These are phyloP conservation scores for Cenchrus americanus DNA, from an alignment of 176 grass and related monocot species.

Conservation along the genomic window DNA sequence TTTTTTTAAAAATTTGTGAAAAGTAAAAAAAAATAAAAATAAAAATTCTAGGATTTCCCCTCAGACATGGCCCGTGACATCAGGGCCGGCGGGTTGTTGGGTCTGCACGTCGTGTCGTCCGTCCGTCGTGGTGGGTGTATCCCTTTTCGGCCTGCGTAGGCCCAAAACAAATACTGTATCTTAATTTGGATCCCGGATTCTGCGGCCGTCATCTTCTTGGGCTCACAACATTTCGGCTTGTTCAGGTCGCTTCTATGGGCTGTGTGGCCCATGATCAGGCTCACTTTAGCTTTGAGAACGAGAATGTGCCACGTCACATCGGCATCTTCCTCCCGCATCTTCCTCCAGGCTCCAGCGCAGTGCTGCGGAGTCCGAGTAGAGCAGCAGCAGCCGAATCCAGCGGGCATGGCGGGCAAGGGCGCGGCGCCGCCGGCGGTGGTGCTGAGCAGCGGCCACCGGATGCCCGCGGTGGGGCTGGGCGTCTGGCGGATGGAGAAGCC, in stretches of 20 bases:
- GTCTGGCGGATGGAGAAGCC: constrained; percentile 88
- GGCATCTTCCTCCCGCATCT: not conserved
- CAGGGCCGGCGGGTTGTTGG: too few relatives aligned
- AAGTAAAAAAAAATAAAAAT: too few relatives aligned
- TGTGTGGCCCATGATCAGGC: not conserved
- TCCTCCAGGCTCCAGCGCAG: not conserved
- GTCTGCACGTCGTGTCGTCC: too few relatives aligned
- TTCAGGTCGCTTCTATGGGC: not conserved
- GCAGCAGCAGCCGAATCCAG: not conserved
- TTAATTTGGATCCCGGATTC: too few relatives aligned
- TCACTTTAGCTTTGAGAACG: not conserved
- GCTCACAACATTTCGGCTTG: not conserved
- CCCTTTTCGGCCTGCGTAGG: too few relatives aligned
- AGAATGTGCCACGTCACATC: not conserved
- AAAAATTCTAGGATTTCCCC: too few relatives aligned
- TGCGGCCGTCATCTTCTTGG: too few relatives aligned
- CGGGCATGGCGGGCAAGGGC: constrained; percentile 52
- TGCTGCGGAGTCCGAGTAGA: not conserved
- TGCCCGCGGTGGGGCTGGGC: constrained; percentile 86
- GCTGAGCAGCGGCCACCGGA: constrained; percentile 72
- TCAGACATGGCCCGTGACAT: too few relatives aligned
- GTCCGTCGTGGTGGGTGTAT: too few relatives aligned
- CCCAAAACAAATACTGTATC: too few relatives aligned
- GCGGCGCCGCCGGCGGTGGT: constrained; percentile 40
- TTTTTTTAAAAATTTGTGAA: too few relatives aligned